Base-by-base conservation (phyloP, 225 moss, liverwort and hornwort species). In the Sphagnum contortum region DNA sequence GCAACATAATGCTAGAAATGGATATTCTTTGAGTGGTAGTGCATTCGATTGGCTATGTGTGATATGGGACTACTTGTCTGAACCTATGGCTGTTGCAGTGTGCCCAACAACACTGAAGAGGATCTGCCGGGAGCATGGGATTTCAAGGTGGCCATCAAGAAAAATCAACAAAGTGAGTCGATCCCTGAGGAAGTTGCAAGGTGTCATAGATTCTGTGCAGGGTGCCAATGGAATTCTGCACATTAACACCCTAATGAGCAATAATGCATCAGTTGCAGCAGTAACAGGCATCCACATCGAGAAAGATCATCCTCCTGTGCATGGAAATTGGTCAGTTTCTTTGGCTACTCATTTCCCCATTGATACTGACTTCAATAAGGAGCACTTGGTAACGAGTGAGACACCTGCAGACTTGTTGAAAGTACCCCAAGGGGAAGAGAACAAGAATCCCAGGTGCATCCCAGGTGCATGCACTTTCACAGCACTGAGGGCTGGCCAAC, bases 141-240 rank as follows among this genome's bases (percentile, higher is more conserved):
- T 98, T 65, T 93, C 93, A 52, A 69, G 98, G 75, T 98, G 98
- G 98, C 98, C 98, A 3, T 98, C 93, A 49, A 89, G 98, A 4
- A 98, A 98, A 72, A 98, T 98, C 62, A 98, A 98, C 70, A 98
- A 98, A 73, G 98, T 98, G 13, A 98, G 98, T 73, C 83, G 98
- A 11, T 98, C 98, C 3, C 73, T 98, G 76, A 93, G 93, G 62
- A 98, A 98, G 73, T 62, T 98, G 52, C 98, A 98, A 70, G 98
- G 98, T 44, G 98, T 98, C 29, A 93, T 93, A 50, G 93, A 93
- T 67, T 98, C 98, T 10, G 98, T 98, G 67, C 98, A 98, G 73
- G 89, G 98, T 60, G 93, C 98, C 4, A 93, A 98, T 71, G 98
- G 98, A 8, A 83, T 91, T 13, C 71, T 98, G 45, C 85, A 91